phyloP scores from a whole-genome alignment of 352 stramenopile genomes.

The Phytophthora litchii region DNA sequence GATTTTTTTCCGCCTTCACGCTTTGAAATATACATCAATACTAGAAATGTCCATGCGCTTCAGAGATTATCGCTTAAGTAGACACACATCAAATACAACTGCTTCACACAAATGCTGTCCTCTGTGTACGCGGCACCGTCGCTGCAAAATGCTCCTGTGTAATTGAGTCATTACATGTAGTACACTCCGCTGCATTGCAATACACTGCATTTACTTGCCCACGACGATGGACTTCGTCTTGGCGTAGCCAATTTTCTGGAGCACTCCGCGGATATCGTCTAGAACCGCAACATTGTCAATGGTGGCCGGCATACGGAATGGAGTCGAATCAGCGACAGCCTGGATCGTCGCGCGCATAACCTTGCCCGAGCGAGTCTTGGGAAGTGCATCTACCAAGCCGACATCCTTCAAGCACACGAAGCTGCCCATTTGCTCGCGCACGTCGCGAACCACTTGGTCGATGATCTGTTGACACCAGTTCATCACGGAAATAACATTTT shows the following conservation, averaged over 20 bases:
- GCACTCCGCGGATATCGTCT: constrained; percentile 38
- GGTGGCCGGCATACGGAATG: constrained; percentile 53
- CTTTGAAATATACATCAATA: no score
- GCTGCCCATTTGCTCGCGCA: constrained; percentile 55
- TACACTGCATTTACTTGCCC: constrained; percentile 28
- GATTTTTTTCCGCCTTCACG: no score
- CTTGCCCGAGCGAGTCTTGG: constrained; percentile 61
- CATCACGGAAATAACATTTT: background rate
- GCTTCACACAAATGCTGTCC: no score
- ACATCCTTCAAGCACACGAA: constrained; percentile 61
- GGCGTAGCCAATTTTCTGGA: constrained; percentile 53
- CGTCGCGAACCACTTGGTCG: constrained; percentile 43
- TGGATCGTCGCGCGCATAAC: constrained; percentile 64
- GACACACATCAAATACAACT: no score
- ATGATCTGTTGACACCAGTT: constrained; percentile 26
- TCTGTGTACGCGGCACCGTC: no score
- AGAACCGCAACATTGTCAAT: constrained; percentile 56
- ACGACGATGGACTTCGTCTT: constrained; percentile 39
- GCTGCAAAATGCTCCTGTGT: no score
- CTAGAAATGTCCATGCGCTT: no score
- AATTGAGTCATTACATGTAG: constrained; percentile 8
- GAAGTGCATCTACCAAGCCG: constrained; percentile 46
- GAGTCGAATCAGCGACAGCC: constrained; percentile 46
- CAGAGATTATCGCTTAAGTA: no score
- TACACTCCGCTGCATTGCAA: background rate